Base-by-base conservation (phyloP, 202 grass and related monocot species). In the Setaria viridis region DNA sequence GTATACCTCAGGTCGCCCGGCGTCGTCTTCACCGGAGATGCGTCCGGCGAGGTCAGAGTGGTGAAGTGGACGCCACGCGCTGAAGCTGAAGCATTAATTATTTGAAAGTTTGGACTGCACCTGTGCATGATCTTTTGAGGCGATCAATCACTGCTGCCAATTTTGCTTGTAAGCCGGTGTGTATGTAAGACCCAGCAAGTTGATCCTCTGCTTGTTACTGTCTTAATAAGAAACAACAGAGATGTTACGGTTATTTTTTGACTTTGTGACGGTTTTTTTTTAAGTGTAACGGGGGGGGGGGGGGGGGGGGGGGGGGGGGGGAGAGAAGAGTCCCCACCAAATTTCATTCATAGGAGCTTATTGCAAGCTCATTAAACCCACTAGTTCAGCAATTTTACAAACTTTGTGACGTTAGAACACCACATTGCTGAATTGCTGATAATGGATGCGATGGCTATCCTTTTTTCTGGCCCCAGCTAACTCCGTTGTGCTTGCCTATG, bases 31-130 rank as follows among this genome's bases (percentile, higher is more conserved):
- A 50, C 58, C 3, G 58, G 58, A 21, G 58, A 62, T 62, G 58
- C 58, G 58, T 62, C 30, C 25, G 62, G 62, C 19, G 85, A 82
- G 60, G 39, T 82, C 50, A 81, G 78, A 9, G 85, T 87, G 49
- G 85, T 46, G 0, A 74, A 67, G 68, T 81, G 60, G 70, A 45
- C 16, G 11, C 0, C 57, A 16, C 6, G 10, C 14, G 58, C 35
- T 47, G 51, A 84, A 54, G 59, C 29, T 16, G 10, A 46, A 85
- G 15, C 7, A 6, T 80, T 46, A 80, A 39, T 34, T 17, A 0
- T 59, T 21, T 25, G 56, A 59, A 59, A 25, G 56, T n/a, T 13
- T 41, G 42, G 35, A 11, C 6, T 11, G 37, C 34, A 15, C 35
- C 9, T 81, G 65, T 42, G 9, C 19, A 62, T 37, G n/a, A 17